These are phyloP conservation scores for Nepenthes alata DNA, from an alignment of 179 eudicot genomes.

Conservation along the genomic window DNA sequence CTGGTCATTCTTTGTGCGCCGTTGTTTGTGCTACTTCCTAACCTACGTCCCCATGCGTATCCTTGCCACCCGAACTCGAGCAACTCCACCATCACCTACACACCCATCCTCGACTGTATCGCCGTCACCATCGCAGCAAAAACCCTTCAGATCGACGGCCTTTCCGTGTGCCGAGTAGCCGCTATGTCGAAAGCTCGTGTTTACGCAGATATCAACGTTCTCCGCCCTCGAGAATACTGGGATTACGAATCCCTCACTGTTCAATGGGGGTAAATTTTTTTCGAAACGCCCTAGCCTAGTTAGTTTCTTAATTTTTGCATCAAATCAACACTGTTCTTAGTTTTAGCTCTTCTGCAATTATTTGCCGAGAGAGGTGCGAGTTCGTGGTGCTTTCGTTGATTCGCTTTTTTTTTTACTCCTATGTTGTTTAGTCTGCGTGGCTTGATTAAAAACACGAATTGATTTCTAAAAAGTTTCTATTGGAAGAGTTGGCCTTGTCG, in stretches of 20 bases:
- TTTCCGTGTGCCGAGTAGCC: conserved; percentile 2
- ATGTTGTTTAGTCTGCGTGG: not conserved
- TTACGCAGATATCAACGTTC: conserved; percentile 31
- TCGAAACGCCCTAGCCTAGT: too few relatives aligned
- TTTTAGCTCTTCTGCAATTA: not conserved
- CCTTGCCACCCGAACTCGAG: conserved; percentile 3
- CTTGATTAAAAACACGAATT: too few relatives aligned
- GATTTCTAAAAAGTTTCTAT: too few relatives aligned
- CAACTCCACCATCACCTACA: not conserved
- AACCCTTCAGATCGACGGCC: conserved; percentile 4
- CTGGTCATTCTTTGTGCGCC: too few relatives aligned
- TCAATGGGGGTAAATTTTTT: conserved; percentile 33
- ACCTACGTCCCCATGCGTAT: not conserved
- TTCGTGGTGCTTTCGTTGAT: too few relatives aligned
- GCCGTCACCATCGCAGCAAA: conserved; percentile 7
- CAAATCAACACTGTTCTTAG: not conserved
- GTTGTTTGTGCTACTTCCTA: too few relatives aligned
- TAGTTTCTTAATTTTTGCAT: not conserved
- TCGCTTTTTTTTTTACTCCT: conserved; percentile 2
- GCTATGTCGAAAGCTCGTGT: conserved; percentile 33
- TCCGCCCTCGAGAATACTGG: conserved; percentile 35
- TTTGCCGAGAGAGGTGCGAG: too few relatives aligned
- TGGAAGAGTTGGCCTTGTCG: too few relatives aligned
- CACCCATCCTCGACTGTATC: conserved; percentile 1
- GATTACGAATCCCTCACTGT: conserved; percentile 38